Evolutionary conservation across 2,329 filamentous ascomycete species (phyloP), one percentile per base, ranked within the genome.

Genomic region (Lecanicillium sp.): DNA sequence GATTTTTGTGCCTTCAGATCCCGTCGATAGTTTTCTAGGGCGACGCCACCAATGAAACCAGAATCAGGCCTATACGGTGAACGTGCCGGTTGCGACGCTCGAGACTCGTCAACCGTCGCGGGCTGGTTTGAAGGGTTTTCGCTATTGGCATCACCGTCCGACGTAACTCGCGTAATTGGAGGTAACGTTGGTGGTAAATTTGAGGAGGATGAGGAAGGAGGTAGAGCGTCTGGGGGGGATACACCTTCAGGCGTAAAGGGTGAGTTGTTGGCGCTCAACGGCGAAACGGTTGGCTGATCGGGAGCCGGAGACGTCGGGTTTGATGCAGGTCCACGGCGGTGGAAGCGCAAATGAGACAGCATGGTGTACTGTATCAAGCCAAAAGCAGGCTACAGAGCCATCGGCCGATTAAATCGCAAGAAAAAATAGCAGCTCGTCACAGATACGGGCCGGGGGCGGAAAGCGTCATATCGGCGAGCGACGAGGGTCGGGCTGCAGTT

Each of bases 311-410:
- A 75, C 17, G 67, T 63, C 44, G 73, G 73, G 58, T 68, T 73
- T 40, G 73, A 76, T 6, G 22, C 22, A 48, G 67, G 65, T 34
- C 64, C 71, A 51, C 73, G 70, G 49, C 73, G 70, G 50, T 77
- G 73, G 57, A 78, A 76, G 51, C 73, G 71, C 34, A 77, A 63
- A 56, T 71, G 67, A 47, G 69, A 71, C 38, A 73, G 61, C 70
- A 73, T 73, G 22, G 22, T 11, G n/a, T n/a, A n/a, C n/a, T n/a
- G n/a, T n/a, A n/a, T 25, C 22, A 25, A 25, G 11, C 11, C 22
- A 25, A 7, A 25, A 25, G 11, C 6, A 25, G 22, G 6, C 22
- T 25, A 11, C 22, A 11, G 11, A 6, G 22, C 22, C 22, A 25
- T 7, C 7, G 7, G 11, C 22, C 6, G 22, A 7, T 25, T 6